Conservation (phyloP, 495 filamentous ascomycete genomes). For the Aspergillus baeticus region DNA sequence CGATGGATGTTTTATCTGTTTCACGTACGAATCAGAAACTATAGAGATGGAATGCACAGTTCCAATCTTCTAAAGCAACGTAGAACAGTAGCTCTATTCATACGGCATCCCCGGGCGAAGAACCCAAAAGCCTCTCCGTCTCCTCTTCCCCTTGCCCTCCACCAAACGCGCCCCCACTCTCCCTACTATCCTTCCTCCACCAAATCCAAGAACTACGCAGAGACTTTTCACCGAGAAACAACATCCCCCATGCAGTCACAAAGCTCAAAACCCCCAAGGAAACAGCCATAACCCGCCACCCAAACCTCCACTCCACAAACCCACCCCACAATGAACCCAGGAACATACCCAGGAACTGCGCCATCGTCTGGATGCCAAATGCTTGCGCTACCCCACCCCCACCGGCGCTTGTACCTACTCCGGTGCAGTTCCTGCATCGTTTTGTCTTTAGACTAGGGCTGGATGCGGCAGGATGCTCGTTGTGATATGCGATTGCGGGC, state of each 20-base stretch:
- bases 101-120: neutral
- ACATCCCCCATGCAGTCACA: neutral
- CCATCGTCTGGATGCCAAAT: conserved; percentile 57
- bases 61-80: neutral
- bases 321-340: conserved; percentile 65
- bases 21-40: neutral
- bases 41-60: conserved; percentile 1
- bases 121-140: conserved; percentile 13
- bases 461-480: neutral
- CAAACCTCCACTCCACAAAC: conserved; percentile 55
- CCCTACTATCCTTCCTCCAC: neutral
- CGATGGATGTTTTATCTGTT: neutral
- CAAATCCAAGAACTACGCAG: neutral
- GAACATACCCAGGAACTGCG: conserved; percentile 57
- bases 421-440: too few relatives aligned
- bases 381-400: conserved; percentile 51
- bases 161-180: conserved; percentile 11
- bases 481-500: neutral
- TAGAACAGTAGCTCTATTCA: too few relatives aligned
- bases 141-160: conserved; percentile 11
- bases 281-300: conserved; percentile 55
- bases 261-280: conserved; percentile 23
- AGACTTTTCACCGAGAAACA: neutral
- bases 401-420: conserved; percentile 41
- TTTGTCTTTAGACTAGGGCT: too few relatives aligned